Base-by-base conservation (phyloP, 1,284 basidiomycete genomes). In the Ustilago esculenta region DNA sequence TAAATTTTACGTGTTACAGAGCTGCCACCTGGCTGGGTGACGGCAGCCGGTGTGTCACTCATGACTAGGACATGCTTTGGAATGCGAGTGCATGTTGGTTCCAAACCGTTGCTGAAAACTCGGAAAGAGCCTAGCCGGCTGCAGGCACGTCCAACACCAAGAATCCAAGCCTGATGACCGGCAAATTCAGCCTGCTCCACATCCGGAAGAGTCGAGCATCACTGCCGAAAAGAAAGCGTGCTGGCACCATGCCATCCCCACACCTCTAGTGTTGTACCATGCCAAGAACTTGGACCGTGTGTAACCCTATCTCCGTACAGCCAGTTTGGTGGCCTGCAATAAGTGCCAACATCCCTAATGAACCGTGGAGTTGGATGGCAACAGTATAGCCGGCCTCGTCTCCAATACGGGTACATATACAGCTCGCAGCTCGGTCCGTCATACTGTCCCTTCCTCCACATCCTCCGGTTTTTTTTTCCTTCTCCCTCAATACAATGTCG, bases 401-500 rank as follows among this genome's bases (percentile, higher is more conserved):
- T n/a, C n/a, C n/a, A n/a, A n/a, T n/a, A 24, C 10, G 14, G 15
- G 14, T 12, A 40, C 15, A 37, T 9, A 18, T 20, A 37, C 21
- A 37, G 36, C 36, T 10, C 23, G 12, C 42, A 15, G 24, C 23
- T n/a, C n/a, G n/a, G n/a, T n/a, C n/a, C n/a, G n/a, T n/a, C n/a
- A n/a, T n/a, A n/a, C n/a, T n/a, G n/a, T n/a, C n/a, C n/a, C 21
- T 24, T 33, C 29, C 47, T 18, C 37, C 43, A 23, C 40, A 32
- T 40, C 42, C 42, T 32, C 17, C 24, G 20, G 27, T 11, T 25
- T n/a, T 21, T 27, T 11, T 29, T 27, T 36, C 34, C 27, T 36
- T 18, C 15, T 10, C 12, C 21, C 24, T 8, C 48, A n/a, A n/a
- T n/a, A 42, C 20, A 24, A 68, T 68, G 65, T 64, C 66, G 40